Evolutionary conservation across 768 basidiomycete species (phyloP).

Genomic region (Rhizopogon rudus): DNA sequence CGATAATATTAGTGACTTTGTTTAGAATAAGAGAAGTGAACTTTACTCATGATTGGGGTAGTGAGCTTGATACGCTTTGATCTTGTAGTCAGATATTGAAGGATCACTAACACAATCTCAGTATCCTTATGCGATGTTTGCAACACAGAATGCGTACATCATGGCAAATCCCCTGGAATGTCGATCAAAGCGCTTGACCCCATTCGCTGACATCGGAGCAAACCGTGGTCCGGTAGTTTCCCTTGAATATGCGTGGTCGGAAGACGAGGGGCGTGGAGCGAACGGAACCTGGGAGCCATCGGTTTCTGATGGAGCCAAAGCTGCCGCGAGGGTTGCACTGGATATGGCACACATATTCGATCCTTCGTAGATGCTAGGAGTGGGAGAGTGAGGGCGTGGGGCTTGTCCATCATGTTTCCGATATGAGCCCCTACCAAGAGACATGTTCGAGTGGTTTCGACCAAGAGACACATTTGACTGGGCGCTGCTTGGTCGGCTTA

Average conservation of each 20-base stretch:
- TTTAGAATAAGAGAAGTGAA: neutral
- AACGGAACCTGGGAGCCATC: neutral
- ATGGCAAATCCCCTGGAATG: slow-evolving; percentile 6
- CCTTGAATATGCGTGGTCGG: neutral
- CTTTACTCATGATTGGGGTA: slow-evolving; percentile 10
- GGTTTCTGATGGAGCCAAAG: neutral
- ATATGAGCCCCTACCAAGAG: slow-evolving; percentile 9
- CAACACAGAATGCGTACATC: slow-evolving; percentile 3
- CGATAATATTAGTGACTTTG: neutral
- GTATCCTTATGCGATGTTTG: neutral
- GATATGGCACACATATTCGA: slow-evolving; percentile 6
- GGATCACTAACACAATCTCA: slow-evolving; percentile 6
- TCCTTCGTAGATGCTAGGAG: slow-evolving; percentile 8
- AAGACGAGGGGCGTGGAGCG: neutral
- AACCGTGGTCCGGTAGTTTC: slow-evolving; percentile 7
- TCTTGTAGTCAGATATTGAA: slow-evolving; percentile 8
- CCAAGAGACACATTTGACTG: slow-evolving; percentile 8
- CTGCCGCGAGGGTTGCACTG: slow-evolving; percentile 4
- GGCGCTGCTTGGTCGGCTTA: slow-evolving; percentile 3
- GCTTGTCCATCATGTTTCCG: slow-evolving; percentile 12
- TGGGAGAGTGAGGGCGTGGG: slow-evolving; percentile 10
- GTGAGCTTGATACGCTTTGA: slow-evolving; percentile 6
- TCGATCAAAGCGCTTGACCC: slow-evolving; percentile 12
- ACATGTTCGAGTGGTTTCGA: slow-evolving; percentile 6
- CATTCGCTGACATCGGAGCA: slow-evolving; percentile 12